phyloP scores from a whole-genome alignment of 176 grass and related monocot genomes.

The Ampelocalamus luodianensis region DNA sequence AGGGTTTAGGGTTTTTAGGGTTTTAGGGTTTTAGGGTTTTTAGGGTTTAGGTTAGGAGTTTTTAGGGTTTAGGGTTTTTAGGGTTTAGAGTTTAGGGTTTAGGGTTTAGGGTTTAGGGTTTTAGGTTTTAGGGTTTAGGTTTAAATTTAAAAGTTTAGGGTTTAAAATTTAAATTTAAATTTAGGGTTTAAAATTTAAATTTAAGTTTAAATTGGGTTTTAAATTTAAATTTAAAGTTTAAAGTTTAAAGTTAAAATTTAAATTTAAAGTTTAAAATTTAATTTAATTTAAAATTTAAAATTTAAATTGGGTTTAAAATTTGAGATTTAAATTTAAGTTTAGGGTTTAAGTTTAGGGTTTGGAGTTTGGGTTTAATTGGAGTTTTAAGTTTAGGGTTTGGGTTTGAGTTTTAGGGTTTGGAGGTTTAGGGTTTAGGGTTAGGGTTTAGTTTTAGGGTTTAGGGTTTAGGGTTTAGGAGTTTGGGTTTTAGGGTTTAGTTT shows the following conservation, averaged over 20 bases:
- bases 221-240: slow-evolving; percentile 38
- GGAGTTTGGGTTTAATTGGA: slow-evolving; percentile 27
- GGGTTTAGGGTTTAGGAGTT: slow-evolving; percentile 38
- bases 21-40: slow-evolving; percentile 35
- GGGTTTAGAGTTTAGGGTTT: slow-evolving; percentile 45
- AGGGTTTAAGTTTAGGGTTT: no score
- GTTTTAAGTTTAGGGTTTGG: slow-evolving; percentile 24
- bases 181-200: slow-evolving; percentile 38
- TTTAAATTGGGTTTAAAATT: no score
- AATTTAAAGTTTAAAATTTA: no score
- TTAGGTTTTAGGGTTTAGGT: slow-evolving; percentile 42
- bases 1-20: slow-evolving; percentile 35
- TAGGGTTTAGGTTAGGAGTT: slow-evolving; percentile 37
- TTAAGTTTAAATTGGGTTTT: no score
- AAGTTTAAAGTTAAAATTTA: no score
- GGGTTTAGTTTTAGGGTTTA: background rate
- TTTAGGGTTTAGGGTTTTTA: slow-evolving; percentile 37
- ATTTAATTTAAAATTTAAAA: no score
- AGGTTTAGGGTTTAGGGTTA: slow-evolving; percentile 26
- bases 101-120: slow-evolving; percentile 37
- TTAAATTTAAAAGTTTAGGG: slow-evolving; percentile 33
- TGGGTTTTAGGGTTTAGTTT: slow-evolving; percentile 33
- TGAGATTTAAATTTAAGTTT: no score
- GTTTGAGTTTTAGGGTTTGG: slow-evolving; percentile 28
- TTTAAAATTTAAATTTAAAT: slow-evolving; percentile 34